These are phyloP conservation scores for Capniomyces stellatus DNA, from an alignment of 371 early-diverging fungal species.

Conservation along the genomic window DNA sequence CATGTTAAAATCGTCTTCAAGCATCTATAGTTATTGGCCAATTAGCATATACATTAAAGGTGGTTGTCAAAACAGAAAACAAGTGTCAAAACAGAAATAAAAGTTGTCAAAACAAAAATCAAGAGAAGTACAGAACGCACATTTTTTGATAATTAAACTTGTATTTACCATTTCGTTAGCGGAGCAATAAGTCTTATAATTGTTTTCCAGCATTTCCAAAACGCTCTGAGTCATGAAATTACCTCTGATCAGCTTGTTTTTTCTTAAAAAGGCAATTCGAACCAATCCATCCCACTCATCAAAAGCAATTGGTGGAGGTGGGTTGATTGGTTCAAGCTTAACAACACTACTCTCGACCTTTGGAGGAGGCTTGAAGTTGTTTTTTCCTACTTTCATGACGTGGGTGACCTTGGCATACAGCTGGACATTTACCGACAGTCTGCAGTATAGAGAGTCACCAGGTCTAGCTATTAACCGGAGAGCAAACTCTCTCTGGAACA, in stretches of 20 bases:
- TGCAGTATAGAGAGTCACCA: conserved; percentile 86
- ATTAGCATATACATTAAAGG: too few relatives aligned
- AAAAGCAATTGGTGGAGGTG: conserved; percentile 87
- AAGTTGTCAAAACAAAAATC: conserved; percentile 14
- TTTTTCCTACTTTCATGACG: conserved; percentile 91
- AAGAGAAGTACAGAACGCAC: not conserved
- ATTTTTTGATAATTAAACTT: not conserved
- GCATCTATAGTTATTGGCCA: too few relatives aligned
- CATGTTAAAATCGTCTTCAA: conserved; percentile 67
- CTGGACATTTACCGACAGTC: conserved; percentile 95
- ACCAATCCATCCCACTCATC: conserved; percentile 97
- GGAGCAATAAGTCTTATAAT: conserved; percentile 86
- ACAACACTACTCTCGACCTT: conserved; percentile 97
- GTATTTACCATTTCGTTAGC: too few relatives aligned
- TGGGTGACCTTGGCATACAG: conserved; percentile 90
- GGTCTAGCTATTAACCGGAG: conserved; percentile 92
- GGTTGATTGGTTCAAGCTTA: conserved; percentile 81
- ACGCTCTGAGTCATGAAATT: conserved; percentile 81
- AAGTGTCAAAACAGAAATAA: conserved; percentile 11
- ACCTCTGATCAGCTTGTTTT: conserved; percentile 89
- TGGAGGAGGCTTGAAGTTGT: conserved; percentile 98
- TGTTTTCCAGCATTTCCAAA: conserved; percentile 74
- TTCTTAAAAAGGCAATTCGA: conserved; percentile 87
- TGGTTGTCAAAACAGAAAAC: too few relatives aligned
- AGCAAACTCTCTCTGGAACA: conserved; percentile 99